Evolutionary conservation across 352 stramenopile species (phyloP).

Genomic region (Pythium aquatile): DNA sequence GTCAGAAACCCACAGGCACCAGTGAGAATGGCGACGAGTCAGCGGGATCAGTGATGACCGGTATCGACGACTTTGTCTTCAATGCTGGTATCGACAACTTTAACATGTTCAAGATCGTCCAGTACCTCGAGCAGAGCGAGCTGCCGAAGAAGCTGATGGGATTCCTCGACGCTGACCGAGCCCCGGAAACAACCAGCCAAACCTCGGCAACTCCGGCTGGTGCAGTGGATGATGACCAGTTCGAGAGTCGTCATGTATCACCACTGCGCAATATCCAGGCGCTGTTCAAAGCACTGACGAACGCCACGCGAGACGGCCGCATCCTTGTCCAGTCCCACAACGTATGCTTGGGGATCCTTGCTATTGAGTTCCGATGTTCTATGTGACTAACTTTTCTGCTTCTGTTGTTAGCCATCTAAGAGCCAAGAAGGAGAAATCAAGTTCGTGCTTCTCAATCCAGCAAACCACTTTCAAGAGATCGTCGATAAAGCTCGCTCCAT

Average conservation of each 20-base stretch:
- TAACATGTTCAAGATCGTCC: constrained; percentile 89
- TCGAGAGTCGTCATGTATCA: constrained; percentile 80
- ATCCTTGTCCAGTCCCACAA: constrained; percentile 67
- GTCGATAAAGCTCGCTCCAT: constrained; percentile 93
- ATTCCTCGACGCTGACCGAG: constrained; percentile 56
- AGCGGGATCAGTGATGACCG: constrained; percentile 60
- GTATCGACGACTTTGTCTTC: constrained; percentile 87
- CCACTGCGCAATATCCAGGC: constrained; percentile 75
- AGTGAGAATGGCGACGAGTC: constrained; percentile 17
- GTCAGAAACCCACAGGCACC: constrained; percentile 20
- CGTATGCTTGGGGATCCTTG: constrained; percentile 30
- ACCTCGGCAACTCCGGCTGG: background rate
- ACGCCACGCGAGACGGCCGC: constrained; percentile 58
- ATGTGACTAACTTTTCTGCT: constrained; percentile 13
- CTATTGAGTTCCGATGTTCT: background rate
- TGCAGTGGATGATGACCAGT: constrained; percentile 39
- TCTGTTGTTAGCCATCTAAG: constrained; percentile 38
- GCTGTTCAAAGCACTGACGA: constrained; percentile 77
- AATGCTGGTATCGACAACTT: constrained; percentile 79
- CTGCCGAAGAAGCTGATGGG: constrained; percentile 84
- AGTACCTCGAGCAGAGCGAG: constrained; percentile 76
- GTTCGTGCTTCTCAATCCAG: constrained; percentile 96
- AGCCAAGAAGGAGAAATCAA: constrained; percentile 74
- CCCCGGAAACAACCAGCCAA: background rate
- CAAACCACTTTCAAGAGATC: constrained; percentile 94